Conservation (phyloP, 352 stramenopile genomes). For the Phytophthora hibernalis region DNA sequence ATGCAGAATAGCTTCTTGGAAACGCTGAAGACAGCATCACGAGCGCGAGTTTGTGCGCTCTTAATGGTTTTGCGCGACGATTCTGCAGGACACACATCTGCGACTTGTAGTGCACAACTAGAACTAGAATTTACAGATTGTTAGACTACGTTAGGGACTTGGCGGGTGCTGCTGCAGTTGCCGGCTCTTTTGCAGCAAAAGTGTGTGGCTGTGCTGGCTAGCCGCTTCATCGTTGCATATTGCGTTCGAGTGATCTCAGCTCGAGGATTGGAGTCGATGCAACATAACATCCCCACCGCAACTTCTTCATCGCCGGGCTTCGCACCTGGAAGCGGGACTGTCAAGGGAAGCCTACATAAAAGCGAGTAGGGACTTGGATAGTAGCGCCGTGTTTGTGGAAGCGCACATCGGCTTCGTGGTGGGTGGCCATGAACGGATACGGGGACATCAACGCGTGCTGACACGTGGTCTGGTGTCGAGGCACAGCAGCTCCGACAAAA, state of each 20-base stretch:
- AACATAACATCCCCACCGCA: constrained; percentile 43
- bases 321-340: constrained; percentile 1
- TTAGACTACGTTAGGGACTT: neutral
- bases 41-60: too few species aligned
- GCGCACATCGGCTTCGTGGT: constrained; percentile 67
- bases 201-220: constrained; percentile 26
- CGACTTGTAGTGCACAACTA: too few species aligned
- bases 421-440: constrained; percentile 50
- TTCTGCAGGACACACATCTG: too few species aligned
- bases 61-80: too few species aligned
- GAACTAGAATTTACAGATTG: too few species aligned
- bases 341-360: constrained; percentile 71
- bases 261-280: constrained; percentile 32
- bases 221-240: constrained; percentile 38
- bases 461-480: constrained; percentile 60
- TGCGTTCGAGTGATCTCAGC: constrained; percentile 37
- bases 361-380: constrained; percentile 43
- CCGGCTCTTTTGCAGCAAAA: constrained; percentile 30
- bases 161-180: constrained; percentile 2
- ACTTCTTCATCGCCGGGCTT: constrained; percentile 4
- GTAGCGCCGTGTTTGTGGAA: constrained; percentile 44
- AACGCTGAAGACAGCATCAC: too few species aligned
- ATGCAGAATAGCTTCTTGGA: too few species aligned
- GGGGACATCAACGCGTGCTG: constrained; percentile 63
- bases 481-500: constrained; percentile 34